Evolutionary conservation across 2,329 filamentous ascomycete genomes (phyloP), one percentile per base, ranked within the genome.

Genomic region (Chrysoporthe cubensis): DNA sequence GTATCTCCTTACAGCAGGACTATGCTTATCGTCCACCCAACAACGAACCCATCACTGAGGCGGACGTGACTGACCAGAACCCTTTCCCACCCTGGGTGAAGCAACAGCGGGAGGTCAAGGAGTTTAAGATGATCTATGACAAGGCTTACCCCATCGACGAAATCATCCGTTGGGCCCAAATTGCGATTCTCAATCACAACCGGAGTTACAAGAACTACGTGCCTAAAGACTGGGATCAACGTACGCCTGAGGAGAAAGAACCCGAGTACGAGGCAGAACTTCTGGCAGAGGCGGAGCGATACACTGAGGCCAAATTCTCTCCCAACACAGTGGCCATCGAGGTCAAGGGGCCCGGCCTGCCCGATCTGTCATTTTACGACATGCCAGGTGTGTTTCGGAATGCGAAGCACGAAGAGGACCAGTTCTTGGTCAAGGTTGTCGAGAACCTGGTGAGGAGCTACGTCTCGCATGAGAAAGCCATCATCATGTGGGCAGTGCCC

Each of bases 331-430:
- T 97, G 0, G 86, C 89, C 0, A 81, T 97, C 0, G 87, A 93
- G 64, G 93, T 97, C 37, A 88, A 88, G 0, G 91, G 90, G 0
- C 91, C 91, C 0, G 84, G 83, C 0, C 83, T 95, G 0, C 90
- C 92, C 0, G 88, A 92, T 6, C 76, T 97, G 0, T 93, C 90
- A 0, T 96, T 97, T 73, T 95, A 92, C 69, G 94, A 97, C 69
- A 83, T 97, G 0, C 94, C 94, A 0, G 94, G 94, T 0, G 88
- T 96, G 0, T 95, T 97, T 70, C 88, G 89, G 26, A 90, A 90
- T 8, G 85, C 90, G 0, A 87, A 88, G 1, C 83, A 88, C 8
- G 85, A 85, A 8, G 82, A 87, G 2, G 88, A 94, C 18, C 82
- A 86, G 11, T 91, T 91, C 66, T 80, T 95, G 0, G 90, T 94